Percentiles rank a stretch among this genome's conserved stretches.
phyloP scores from a whole-genome alignment of 352 stramenopile genomes.

The Phytophthora pistaciae region DNA sequence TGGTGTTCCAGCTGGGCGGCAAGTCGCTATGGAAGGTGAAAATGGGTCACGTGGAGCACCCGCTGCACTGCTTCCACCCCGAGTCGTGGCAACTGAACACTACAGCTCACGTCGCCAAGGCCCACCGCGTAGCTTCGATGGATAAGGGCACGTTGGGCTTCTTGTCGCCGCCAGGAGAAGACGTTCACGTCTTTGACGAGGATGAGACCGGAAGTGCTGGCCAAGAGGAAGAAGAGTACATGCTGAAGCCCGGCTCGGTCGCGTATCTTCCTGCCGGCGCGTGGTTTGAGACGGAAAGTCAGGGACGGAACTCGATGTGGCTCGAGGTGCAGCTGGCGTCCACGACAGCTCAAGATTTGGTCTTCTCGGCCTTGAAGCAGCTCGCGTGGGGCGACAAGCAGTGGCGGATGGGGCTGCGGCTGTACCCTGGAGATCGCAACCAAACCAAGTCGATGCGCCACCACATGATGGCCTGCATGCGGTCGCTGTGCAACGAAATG shows the following conservation, averaged over 20 bases:
- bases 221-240: slow-evolving; percentile 10
- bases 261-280: slow-evolving; percentile 60
- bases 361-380: slow-evolving; percentile 40
- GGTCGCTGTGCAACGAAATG: slow-evolving; percentile 24
- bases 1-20: slow-evolving; percentile 54
- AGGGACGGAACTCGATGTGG: slow-evolving; percentile 38
- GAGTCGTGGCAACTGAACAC: slow-evolving; percentile 21
- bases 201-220: slow-evolving; percentile 2
- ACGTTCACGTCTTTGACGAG: slow-evolving; percentile 36
- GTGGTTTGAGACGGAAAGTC: slow-evolving; percentile 49
- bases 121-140: slow-evolving; percentile 15
- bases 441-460: slow-evolving; percentile 15
- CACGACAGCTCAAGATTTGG: slow-evolving; percentile 32
- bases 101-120: slow-evolving; percentile 27
- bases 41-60: slow-evolving; percentile 26
- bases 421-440: slow-evolving; percentile 13
- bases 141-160: not conserved
- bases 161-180: slow-evolving; percentile 27
- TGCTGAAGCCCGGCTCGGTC: slow-evolving; percentile 49
- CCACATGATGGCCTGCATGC: slow-evolving; percentile 29
- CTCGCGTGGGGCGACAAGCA: slow-evolving; percentile 36
- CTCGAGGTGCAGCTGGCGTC: slow-evolving; percentile 53
- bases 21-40: slow-evolving; percentile 42
- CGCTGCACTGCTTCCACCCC: slow-evolving; percentile 37
- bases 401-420: slow-evolving; percentile 31